These are phyloP conservation scores for Trichoderma oligosporum DNA, from an alignment of 2,329 filamentous ascomycete genomes.

Conservation along the genomic window DNA sequence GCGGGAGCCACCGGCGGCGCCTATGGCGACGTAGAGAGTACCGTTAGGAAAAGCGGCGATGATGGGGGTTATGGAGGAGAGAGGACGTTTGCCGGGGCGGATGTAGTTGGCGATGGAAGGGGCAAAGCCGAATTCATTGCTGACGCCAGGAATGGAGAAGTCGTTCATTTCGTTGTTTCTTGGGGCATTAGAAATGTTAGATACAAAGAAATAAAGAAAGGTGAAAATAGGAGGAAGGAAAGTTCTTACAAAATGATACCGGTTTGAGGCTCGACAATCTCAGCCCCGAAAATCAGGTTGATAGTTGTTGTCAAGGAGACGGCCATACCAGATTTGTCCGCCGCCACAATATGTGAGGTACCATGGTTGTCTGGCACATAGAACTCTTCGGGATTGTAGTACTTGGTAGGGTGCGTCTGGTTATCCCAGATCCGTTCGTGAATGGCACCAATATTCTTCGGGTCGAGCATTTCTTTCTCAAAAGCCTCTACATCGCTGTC, in stretches of 20 bases:
- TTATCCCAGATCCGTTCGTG: constrained; percentile 67
- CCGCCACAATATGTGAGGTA: constrained; percentile 68
- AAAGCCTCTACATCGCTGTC: constrained; percentile 53
- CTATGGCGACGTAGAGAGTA: constrained; percentile 64
- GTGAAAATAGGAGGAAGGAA: not conserved
- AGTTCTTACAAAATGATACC: constrained; percentile 66
- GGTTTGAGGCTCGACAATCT: constrained; percentile 73
- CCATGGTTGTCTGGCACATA: constrained; percentile 68
- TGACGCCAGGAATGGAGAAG: constrained; percentile 75
- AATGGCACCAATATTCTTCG: constrained; percentile 55
- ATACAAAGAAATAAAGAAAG: not conserved
- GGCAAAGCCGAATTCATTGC: constrained; percentile 81
- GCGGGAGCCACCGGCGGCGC: constrained; percentile 74
- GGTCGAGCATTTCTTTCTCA: constrained; percentile 64
- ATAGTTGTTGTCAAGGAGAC: constrained; percentile 82
- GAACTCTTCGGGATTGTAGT: constrained; percentile 67
- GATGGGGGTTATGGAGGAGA: constrained; percentile 77
- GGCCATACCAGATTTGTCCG: constrained; percentile 69
- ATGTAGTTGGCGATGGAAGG: constrained; percentile 80
- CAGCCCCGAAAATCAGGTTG: constrained; percentile 80
- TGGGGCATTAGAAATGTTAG: not conserved
- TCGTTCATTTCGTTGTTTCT: constrained; percentile 68
- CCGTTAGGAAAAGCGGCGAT: constrained; percentile 65
- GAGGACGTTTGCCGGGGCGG: constrained; percentile 71
- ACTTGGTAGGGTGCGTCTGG: constrained; percentile 65